Base-by-base conservation (phyloP, 1,284 basidiomycete species). In the Blastosporella zonata region DNA sequence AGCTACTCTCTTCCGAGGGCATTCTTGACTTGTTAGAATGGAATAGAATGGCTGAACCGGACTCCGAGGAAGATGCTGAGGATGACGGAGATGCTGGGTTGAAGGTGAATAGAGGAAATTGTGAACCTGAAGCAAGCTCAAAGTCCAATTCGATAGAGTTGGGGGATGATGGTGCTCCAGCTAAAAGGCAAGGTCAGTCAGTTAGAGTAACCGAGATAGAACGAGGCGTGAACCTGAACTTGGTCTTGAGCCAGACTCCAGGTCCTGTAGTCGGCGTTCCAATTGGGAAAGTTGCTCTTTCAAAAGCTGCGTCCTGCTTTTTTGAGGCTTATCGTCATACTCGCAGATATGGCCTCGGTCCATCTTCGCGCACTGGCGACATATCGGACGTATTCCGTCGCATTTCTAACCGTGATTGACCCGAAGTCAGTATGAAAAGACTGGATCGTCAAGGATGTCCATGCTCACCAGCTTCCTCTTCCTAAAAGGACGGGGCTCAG, bases 311-410 rank as follows among this genome's bases (percentile, higher is more conserved):
- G 81, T 83, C 21, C 80, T 74, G 57, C 78, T 82, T 60, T 81
- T 81, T 50, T 75, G 75, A 56, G 75, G 75, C 61, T 74, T 76
- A 60, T 83, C 81, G 58, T 83, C 79, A 65, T 82, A 84, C 49
- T 74, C 67, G 62, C 81, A 84, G 43, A 78, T 74, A 22, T 71
- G 66, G 2, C 67, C 63, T 27, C 80, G 66, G 60, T 75, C 77
- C 61, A 80, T 77, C 58, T 79, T 77, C 49, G 64, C 62, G 58
- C 80, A 84, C 55, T 79, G 78, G n/a, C 67, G 62, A 58, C 81
- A 83, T 23, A 75, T 67, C 10, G 81, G 81, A 40, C 77, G 77
- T 27, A 64, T 63, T 18, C 79, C 80, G 57, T 82, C 79, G 60
- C 81, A 82, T 78, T 79, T 79, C 76, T 79, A 53, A 18, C 15